Evolutionary conservation across 1,284 basidiomycete species (phyloP), one percentile per base, ranked within the genome.

Genomic region (Xanthoconium separans): DNA sequence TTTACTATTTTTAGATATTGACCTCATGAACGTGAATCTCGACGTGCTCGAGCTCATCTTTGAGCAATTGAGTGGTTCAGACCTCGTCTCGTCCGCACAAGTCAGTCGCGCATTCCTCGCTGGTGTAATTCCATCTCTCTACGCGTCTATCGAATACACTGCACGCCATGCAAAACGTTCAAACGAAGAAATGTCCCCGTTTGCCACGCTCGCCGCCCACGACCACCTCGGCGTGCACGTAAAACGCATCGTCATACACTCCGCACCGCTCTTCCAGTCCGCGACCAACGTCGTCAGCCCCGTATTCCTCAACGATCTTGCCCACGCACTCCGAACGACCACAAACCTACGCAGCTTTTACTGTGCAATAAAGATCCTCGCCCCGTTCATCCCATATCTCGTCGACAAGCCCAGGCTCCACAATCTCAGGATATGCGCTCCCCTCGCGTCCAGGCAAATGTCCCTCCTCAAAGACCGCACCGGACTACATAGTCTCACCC

Each of bases 31-130:
- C 58, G 72, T 88, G 40, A 83, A 89, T 58, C 75, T 82, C 20
- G 87, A 90, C 69, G 83, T 89, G 47, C 76, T 89, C 43, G 83
- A 85, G 58, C 71, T 82, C 15, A 80, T 89, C 12, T 85, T 85
- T 56, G 65, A 71, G 0, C 72, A 77, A 61, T 71, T 89, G 8
- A 64, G 73, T 47, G 76, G 75, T 4, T 69, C 77, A 27, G 84
- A 88, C 60, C 76, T 90, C 27, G 75, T 79, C 29, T 77, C 80
- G 2, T 73, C 82, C 20, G 78, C 83, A 1, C 79, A 83, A 33
- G 85, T 87, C 60, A 84, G 78, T 64, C 77, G 74, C 43, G 79
- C 83, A 0, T 89, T 89, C 59, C 73, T 83, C 27, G 76, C 78
- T 1, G 84, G 77, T 1, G 83, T 80, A 1, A 76, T 83, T 6